Evolutionary conservation across 192 early-diverging fungal genomes (phyloP).

Genomic region (Chytriomyces hyalinus): DNA sequence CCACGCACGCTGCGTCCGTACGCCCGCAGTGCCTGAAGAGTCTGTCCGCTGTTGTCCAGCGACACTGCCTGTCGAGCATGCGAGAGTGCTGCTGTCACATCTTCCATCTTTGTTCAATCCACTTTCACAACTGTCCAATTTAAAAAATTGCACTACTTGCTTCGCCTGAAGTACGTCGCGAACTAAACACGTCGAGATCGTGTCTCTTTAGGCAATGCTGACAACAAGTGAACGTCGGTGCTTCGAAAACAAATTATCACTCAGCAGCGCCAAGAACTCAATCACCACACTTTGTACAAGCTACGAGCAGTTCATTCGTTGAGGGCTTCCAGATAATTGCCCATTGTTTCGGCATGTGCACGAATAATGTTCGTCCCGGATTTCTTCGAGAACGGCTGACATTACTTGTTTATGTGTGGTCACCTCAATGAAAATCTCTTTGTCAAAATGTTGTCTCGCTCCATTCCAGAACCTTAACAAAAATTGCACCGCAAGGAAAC

Average conservation of each 20-base stretch:
- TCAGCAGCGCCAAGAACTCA: too few relatives aligned
- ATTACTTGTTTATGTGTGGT: neutral
- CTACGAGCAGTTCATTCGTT: neutral
- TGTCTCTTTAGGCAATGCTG: too few relatives aligned
- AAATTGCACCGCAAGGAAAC: neutral
- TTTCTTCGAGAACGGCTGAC: conserved; percentile 5
- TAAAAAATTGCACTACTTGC: too few relatives aligned
- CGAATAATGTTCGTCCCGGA: neutral
- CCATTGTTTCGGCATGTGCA: neutral
- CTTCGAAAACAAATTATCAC: too few relatives aligned
- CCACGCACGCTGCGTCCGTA: conserved; percentile 1
- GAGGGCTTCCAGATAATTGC: neutral
- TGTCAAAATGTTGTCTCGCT: neutral
- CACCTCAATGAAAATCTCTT: too few relatives aligned
- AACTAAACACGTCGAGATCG: too few relatives aligned
- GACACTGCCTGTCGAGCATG: conserved; percentile 3
- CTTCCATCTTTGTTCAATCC: too few relatives aligned
- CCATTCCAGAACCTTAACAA: neutral
- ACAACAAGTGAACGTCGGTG: too few relatives aligned
- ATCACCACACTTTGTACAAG: neutral
- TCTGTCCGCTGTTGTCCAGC: neutral
- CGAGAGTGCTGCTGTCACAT: neutral
- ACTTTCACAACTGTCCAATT: too few relatives aligned
- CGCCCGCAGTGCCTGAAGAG: neutral
- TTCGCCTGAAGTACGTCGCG: too few relatives aligned